A percentile compares a stretch with the other conserved stretches of the same genome.
Conservation (phyloP, 371 early-diverging fungal species). For the Mycotypha africana region DNA sequence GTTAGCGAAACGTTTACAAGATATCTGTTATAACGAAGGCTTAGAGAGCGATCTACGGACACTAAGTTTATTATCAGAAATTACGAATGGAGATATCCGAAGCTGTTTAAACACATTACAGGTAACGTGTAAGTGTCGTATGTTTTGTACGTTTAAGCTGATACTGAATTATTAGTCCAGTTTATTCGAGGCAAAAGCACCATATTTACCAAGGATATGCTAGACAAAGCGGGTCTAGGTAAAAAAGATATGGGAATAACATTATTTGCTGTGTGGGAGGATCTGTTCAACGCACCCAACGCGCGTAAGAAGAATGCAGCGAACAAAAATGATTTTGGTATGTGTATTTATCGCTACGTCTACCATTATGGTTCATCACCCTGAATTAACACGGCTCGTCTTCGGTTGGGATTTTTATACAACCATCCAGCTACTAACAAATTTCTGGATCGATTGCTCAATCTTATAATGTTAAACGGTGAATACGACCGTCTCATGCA, state of each 20-base stretch:
- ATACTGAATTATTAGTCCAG: no score
- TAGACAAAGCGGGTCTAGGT: constrained; percentile 56
- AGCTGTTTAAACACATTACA: constrained; percentile 87
- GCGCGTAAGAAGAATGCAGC: constrained; percentile 15
- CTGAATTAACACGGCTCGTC: no score
- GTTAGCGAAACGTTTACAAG: constrained; percentile 70
- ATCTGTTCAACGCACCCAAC: constrained; percentile 57
- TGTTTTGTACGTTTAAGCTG: no score
- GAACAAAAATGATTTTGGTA: constrained; percentile 12
- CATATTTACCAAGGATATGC: constrained; percentile 50
- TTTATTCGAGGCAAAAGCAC: constrained; percentile 37
- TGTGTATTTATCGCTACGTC: no score
- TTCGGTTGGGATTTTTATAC: no score
- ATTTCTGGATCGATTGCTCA: constrained; percentile 48
- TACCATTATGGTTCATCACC: no score
- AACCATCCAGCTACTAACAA: constrained; percentile 22
- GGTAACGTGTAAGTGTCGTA: no score
- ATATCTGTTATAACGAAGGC: constrained; percentile 79
- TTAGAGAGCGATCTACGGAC: constrained; percentile 71
- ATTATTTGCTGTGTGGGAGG: constrained; percentile 75
- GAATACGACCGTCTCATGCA: constrained; percentile 82
- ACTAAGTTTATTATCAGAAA: constrained; percentile 68
- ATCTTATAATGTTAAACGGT: constrained; percentile 59
- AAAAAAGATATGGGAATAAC: constrained; percentile 80
- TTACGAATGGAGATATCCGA: constrained; percentile 83